These are phyloP conservation scores for Licmophora abbreviata DNA, from an alignment of 108 stramenopile species.

Conservation along the genomic window DNA sequence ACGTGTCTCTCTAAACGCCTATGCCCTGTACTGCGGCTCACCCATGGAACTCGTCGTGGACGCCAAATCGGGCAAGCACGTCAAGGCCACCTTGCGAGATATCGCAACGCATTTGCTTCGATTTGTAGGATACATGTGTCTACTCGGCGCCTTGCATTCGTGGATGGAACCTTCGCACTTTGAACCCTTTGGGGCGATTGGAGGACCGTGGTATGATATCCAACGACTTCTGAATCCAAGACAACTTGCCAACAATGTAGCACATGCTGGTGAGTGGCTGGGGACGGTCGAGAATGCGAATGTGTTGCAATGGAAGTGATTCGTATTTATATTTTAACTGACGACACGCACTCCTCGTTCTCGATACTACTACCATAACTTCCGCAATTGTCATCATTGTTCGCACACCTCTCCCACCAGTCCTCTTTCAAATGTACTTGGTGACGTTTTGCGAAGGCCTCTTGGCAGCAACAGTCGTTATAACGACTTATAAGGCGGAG, in stretches of 20 bases:
- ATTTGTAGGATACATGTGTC: slow-evolving; percentile 11
- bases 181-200: slow-evolving; percentile 2
- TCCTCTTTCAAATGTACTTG: slow-evolving; percentile 53
- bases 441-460: slow-evolving; percentile 46
- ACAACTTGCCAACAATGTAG: slow-evolving; percentile 1
- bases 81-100: slow-evolving; percentile 1
- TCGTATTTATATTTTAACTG: background rate
- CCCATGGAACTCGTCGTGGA: slow-evolving; percentile 8
- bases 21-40: slow-evolving; percentile 22
- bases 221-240: background rate
- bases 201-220: background rate
- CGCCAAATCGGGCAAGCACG: slow-evolving; percentile 3
- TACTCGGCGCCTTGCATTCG: slow-evolving; percentile 18
- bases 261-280: background rate
- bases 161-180: slow-evolving; percentile 5
- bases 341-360: background rate
- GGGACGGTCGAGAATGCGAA: slow-evolving; percentile 2
- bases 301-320: background rate
- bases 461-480: slow-evolving; percentile 16
- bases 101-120: background rate
- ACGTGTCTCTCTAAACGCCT: slow-evolving; percentile 10
- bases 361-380: background rate
- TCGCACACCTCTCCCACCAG: slow-evolving; percentile 1
- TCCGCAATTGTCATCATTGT: background rate
- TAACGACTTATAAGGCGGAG: slow-evolving; percentile 18